A percentile compares a stretch with the other conserved stretches of the same genome.
Conservation (phyloP, 2,329 filamentous ascomycete species). For the Knufia petricola region DNA sequence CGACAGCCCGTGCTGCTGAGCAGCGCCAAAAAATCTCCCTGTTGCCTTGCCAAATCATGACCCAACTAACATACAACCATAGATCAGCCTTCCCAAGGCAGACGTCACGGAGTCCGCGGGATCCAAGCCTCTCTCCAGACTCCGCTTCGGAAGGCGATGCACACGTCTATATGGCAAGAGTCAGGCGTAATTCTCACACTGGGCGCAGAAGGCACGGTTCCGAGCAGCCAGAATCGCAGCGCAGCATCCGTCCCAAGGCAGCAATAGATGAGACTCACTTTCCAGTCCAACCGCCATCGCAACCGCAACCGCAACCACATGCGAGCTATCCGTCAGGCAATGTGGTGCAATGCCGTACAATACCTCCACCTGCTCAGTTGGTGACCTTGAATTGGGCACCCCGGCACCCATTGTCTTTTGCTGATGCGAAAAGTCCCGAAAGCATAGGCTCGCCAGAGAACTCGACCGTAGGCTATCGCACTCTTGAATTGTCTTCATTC, state of each 20-base stretch:
- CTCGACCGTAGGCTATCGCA: background rate
- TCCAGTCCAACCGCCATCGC: background rate
- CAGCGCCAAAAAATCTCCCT: background rate
- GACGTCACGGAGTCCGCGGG: background rate
- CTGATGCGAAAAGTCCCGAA: constrained; percentile 4
- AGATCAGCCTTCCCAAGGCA: constrained; percentile 1
- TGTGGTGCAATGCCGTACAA: background rate
- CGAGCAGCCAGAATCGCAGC: constrained; percentile 8
- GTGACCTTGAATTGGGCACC: background rate
- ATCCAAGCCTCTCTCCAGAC: constrained; percentile 5
- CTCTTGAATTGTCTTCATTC: constrained; percentile 4
- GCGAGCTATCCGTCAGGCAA: background rate
- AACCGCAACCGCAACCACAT: background rate
- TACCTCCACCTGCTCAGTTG: constrained; percentile 6
- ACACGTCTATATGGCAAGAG: constrained; percentile 9
- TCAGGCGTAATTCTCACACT: constrained; percentile 8
- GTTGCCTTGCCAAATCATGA: constrained; percentile 2
- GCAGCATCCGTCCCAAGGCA: constrained; percentile 8
- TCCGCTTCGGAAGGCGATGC: constrained; percentile 8
- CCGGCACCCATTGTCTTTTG: background rate
- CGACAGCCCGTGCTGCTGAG: background rate
- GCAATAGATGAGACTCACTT: background rate
- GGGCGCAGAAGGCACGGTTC: constrained; percentile 8
- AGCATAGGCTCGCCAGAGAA: background rate
- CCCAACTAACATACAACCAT: constrained; percentile 7